Evolutionary conservation across 768 basidiomycete genomes (phyloP).

Genomic region (Xerocomellus amylosporus): DNA sequence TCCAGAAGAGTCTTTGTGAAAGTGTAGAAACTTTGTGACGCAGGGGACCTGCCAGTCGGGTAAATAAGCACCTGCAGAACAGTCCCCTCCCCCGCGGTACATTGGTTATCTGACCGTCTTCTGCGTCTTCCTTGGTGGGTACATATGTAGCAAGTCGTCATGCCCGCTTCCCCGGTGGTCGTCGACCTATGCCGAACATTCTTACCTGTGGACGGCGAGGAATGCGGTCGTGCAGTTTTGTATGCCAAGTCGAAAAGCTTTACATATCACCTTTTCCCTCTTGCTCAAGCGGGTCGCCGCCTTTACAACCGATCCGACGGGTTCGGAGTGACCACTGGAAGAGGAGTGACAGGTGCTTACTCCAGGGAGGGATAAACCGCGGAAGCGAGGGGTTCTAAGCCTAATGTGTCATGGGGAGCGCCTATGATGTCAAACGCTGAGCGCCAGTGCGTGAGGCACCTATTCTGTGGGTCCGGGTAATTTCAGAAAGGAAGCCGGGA

Average conservation of each 20-base stretch:
- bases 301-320: not conserved
- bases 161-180: not conserved
- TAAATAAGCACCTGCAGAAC: not conserved
- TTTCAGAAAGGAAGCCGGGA: no score
- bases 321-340: not conserved
- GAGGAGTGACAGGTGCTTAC: not conserved
- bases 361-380: not conserved
- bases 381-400: not conserved
- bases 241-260: not conserved
- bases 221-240: not conserved
- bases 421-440: not conserved
- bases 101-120: not conserved
- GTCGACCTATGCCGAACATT: not conserved
- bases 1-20: not conserved
- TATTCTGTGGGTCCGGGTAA: no score
- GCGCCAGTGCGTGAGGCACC: not conserved
- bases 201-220: not conserved
- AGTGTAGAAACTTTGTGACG: not conserved
- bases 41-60: not conserved
- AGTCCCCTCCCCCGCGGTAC: not conserved
- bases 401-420: not conserved
- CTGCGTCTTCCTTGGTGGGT: not conserved
- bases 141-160: not conserved
- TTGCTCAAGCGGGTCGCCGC: not conserved
- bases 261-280: not conserved